Conservation (phyloP, 495 filamentous ascomycete genomes). For the Trichoderma reesei region DNA sequence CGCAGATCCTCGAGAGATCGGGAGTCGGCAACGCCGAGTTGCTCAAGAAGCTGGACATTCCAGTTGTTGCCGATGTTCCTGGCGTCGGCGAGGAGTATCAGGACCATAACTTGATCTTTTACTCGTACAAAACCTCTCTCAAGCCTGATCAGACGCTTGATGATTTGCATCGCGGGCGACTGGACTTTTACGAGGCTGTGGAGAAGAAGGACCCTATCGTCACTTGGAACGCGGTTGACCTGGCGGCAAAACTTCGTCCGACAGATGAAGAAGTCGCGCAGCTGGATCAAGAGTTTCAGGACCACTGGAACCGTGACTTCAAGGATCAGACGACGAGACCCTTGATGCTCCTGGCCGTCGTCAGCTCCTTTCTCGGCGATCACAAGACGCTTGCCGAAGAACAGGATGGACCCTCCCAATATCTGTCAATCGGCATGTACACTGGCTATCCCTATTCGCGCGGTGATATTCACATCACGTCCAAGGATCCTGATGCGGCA, state of each 20-base stretch:
- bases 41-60: constrained; percentile 26
- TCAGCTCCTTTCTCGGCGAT: constrained; percentile 19
- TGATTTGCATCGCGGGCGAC: constrained; percentile 17
- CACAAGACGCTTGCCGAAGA: constrained; percentile 21
- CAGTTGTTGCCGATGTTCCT: constrained; percentile 29
- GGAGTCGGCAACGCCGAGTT: constrained; percentile 40
- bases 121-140: constrained; percentile 23
- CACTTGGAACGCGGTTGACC: constrained; percentile 40
- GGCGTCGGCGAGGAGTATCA: constrained; percentile 43
- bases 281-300: constrained; percentile 32
- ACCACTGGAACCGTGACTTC: constrained; percentile 37
- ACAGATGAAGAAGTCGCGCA: constrained; percentile 30
- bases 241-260: constrained; percentile 33
- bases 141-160: constrained; percentile 29
- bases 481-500: constrained; percentile 22
- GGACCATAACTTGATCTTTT: constrained; percentile 35
- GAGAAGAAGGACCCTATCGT: constrained; percentile 23
- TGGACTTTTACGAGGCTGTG: constrained; percentile 18
- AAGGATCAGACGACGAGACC: constrained; percentile 28
- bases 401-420: constrained; percentile 26
- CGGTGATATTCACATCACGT: constrained; percentile 46
- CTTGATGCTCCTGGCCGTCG: constrained; percentile 21
- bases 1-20: constrained; percentile 51
- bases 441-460: constrained; percentile 46
- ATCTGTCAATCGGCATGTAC: constrained; percentile 26